Evolutionary conservation across 164 flowering plant genomes (phyloP).

Genomic region (Tetracentron sinense): DNA sequence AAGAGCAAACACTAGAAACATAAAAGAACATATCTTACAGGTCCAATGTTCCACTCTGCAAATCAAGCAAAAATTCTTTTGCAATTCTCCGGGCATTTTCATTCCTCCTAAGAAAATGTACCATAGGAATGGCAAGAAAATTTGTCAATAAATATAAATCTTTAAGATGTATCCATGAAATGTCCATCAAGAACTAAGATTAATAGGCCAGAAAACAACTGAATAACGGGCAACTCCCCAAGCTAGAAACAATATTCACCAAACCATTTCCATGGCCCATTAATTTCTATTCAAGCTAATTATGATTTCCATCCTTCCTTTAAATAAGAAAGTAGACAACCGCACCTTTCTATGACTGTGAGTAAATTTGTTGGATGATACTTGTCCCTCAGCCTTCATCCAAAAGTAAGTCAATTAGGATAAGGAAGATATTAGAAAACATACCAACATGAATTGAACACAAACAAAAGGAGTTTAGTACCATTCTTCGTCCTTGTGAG

Average conservation of each 20-base stretch:
- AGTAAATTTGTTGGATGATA: conserved; percentile 92
- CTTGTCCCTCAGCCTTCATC: conserved; percentile 81
- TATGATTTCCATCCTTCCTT: background rate
- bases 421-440: background rate
- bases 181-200: background rate
- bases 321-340: conserved; percentile 2
- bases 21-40: conserved; percentile 46
- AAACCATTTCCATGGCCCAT: background rate
- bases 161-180: background rate
- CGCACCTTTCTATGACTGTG: conserved; percentile 85
- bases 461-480: conserved; percentile 19
- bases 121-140: no score
- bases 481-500: conserved; percentile 98
- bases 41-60: conserved; percentile 83
- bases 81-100: conserved; percentile 71
- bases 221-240: background rate
- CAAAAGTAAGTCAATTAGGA: conserved; percentile 18
- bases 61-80: conserved; percentile 74
- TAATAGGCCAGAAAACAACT: background rate
- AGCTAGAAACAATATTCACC: background rate
- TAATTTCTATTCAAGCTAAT: background rate
- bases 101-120: conserved; percentile 64
- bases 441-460: background rate
- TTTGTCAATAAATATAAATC: no score
- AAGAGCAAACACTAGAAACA: background rate